Percentiles rank a stretch among this genome's conserved stretches.
Conservation (phyloP, 768 basidiomycete species). For the Mycena chlorophos region DNA sequence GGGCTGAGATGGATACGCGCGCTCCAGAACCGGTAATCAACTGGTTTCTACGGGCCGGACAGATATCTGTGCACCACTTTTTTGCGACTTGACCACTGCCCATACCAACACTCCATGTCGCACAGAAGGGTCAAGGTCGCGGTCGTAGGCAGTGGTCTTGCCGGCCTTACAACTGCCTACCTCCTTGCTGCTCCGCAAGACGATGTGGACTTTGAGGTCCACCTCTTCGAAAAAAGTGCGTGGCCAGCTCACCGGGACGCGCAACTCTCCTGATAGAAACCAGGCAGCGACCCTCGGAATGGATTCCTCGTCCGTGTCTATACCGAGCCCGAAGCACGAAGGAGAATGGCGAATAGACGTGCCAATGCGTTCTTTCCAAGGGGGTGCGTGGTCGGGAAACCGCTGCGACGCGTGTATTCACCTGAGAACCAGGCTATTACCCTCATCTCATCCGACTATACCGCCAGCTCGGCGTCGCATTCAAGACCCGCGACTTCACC, state of each 20-base stretch:
- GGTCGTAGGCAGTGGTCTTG: slow-evolving; percentile 70
- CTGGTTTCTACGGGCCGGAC: too few species aligned
- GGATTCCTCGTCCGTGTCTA: slow-evolving; percentile 61
- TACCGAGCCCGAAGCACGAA: slow-evolving; percentile 37
- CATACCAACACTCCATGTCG: too few species aligned
- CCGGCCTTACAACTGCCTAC: slow-evolving; percentile 70
- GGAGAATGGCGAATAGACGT: slow-evolving; percentile 65
- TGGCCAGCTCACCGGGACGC: background rate
- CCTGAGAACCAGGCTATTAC: slow-evolving; percentile 65
- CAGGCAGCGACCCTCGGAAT: slow-evolving; percentile 63
- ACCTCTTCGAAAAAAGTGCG: slow-evolving; percentile 75
- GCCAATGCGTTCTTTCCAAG: slow-evolving; percentile 82
- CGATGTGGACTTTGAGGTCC: slow-evolving; percentile 59
- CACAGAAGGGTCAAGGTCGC: slow-evolving; percentile 65
- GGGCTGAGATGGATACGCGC: too few species aligned
- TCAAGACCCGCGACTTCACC: slow-evolving; percentile 58
- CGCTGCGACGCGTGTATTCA: background rate
- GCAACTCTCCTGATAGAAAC: background rate
- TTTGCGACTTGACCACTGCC: too few species aligned
- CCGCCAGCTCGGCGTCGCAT: slow-evolving; percentile 55
- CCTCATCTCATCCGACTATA: slow-evolving; percentile 69
- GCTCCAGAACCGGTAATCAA: too few species aligned
- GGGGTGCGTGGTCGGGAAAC: slow-evolving; percentile 32
- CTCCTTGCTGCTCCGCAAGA: slow-evolving; percentile 42
- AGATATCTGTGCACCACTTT: too few species aligned